Base-by-base conservation (phyloP, 768 basidiomycete species). In the Lactarius deliciosus region DNA sequence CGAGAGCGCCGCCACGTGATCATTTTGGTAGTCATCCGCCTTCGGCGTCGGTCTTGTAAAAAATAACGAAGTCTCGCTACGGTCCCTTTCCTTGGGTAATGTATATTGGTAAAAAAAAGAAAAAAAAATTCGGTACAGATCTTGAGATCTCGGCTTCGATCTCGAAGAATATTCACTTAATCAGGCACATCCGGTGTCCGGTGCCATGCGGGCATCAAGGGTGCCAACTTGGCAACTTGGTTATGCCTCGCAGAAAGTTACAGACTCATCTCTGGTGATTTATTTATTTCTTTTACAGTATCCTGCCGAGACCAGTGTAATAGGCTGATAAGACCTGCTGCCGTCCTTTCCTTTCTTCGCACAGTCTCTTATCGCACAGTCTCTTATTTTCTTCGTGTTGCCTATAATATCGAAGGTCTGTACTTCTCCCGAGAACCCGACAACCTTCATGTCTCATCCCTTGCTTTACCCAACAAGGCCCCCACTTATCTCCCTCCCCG, bases 401-500 rank as follows among this genome's bases (percentile, higher is more conserved):
- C 43, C 63, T 64, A 57, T 64, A 68, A 47, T 58, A 60, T 64
- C 45, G 32, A 55, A 47, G 62, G 62, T 64, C 41, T 32, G 62
- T 61, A 63, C 65, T 66, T 66, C 65, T 68, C 66, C 62, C 66
- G 62, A 63, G 63, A 68, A 64, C 61, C 62, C 63, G 16, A 64
- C 66, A 68, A 66, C 47, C 60, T 66, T 64, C 66, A 68, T 59
- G 66, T 68, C 66, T 63, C 66, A 68, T 59, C 58, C 66, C 58
- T 68, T 60, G 61, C 66, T 60, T 64, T 68, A 60, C 66, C 34
- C 66, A 68, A 64, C 63, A 30, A 64, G 62, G 28, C 59, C 66
- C 66, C 62, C 54, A 64, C 66, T 68, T 64, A 64, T 68, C 66
- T 64, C 63, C 66, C 66, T 59, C 63, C 62, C 55, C 66, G 66